These are phyloP conservation scores for Adansonia grandidieri DNA, from an alignment of 441 rosid species.

Conservation along the genomic window DNA sequence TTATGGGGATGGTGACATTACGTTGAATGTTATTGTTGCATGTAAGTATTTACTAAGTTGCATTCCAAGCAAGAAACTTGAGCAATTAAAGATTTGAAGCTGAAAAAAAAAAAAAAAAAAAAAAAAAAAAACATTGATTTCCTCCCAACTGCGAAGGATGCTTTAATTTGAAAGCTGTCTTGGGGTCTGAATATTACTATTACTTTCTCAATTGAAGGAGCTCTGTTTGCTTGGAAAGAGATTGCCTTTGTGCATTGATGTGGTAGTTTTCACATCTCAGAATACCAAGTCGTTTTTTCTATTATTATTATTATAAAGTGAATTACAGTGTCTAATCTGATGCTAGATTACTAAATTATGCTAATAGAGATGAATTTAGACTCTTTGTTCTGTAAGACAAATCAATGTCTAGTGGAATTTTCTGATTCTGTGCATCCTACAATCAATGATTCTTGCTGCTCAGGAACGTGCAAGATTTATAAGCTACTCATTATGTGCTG, in stretches of 20 bases:
- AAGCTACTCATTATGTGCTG: conserved; percentile 87
- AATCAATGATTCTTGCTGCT: conserved; percentile 22
- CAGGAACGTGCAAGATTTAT: conserved; percentile 84
- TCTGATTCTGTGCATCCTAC: conserved; percentile 19
- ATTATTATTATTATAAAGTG: too few relatives aligned
- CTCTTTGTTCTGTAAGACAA: background rate
- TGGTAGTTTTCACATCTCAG: background rate
- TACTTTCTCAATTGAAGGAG: background rate
- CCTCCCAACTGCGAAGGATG: background rate
- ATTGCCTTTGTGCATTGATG: background rate
- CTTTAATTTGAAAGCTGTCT: background rate
- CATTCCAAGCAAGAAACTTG: conserved; percentile 9
- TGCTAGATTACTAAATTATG: background rate
- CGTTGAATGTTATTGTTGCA: background rate
- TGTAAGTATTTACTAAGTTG: background rate
- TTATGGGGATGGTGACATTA: background rate
- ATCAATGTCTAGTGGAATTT: background rate
- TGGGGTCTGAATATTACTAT: background rate
- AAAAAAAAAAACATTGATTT: background rate
- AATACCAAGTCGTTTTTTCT: background rate
- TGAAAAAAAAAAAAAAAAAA: background rate
- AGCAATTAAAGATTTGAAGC: background rate
- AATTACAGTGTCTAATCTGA: background rate
- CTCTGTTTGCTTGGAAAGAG: background rate
- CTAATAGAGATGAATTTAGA: too few relatives aligned